These are phyloP conservation scores for Inga oerstediana DNA, from an alignment of 306 rosid species.

Conservation along the genomic window DNA sequence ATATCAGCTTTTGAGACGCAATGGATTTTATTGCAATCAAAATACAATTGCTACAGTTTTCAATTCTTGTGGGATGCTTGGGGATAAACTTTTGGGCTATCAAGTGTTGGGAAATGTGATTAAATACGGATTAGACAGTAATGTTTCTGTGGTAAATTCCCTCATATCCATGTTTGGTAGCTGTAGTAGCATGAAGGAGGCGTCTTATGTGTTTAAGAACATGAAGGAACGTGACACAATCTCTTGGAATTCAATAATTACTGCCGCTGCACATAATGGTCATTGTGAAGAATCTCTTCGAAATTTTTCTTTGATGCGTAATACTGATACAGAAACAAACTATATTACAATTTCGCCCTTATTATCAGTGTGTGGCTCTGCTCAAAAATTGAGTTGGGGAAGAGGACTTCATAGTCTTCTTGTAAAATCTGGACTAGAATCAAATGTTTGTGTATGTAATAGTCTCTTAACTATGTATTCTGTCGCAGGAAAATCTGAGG, in stretches of 20 bases:
- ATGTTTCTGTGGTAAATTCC: conserved; percentile 75
- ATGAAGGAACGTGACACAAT: conserved; percentile 78
- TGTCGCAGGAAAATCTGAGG: conserved; percentile 58
- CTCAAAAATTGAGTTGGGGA: conserved; percentile 74
- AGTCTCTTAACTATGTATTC: conserved; percentile 86
- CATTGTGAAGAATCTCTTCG: conserved; percentile 60
- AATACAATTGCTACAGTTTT: conserved; percentile 68
- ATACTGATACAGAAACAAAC: conserved; percentile 46
- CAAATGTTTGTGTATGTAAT: conserved; percentile 70
- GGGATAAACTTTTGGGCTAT: conserved; percentile 61
- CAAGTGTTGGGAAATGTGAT: conserved; percentile 71
- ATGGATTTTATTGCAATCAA: conserved; percentile 58
- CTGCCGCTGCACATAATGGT: conserved; percentile 67
- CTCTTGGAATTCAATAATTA: conserved; percentile 90
- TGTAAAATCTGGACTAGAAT: conserved; percentile 68
- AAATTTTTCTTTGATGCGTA: conserved; percentile 62
- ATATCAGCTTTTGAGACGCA: conserved; percentile 54
- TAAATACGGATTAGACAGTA: conserved; percentile 65
- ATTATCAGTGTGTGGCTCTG: conserved; percentile 63
- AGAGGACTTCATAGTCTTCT: conserved; percentile 70
- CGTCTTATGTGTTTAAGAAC: conserved; percentile 62
- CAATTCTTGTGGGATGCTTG: conserved; percentile 74
- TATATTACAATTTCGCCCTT: conserved; percentile 65
- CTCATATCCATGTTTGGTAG: conserved; percentile 79
- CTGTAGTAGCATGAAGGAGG: conserved; percentile 57